Evolutionary conservation across 1,139 yeast genomes (phyloP).

Genomic region (Scheffersomyces insectosa): DNA sequence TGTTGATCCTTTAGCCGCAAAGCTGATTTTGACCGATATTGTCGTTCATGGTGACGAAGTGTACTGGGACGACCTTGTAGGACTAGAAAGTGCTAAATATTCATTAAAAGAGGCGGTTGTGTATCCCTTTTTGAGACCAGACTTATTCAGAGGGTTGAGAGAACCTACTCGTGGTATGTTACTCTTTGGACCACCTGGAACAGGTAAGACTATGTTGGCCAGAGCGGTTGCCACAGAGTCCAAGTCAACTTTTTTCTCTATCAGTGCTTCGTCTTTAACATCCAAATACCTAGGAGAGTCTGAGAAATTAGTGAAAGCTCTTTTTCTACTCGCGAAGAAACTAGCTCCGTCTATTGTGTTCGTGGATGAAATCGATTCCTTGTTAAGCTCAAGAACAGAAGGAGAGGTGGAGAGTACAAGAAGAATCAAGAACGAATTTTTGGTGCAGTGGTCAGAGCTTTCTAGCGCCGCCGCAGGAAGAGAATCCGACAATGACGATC

Average conservation of each 20-base stretch:
- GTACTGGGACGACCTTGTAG: conserved; percentile 96
- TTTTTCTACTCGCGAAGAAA: conserved; percentile 81
- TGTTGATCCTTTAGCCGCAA: conserved; percentile 40
- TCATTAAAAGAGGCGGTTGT: conserved; percentile 95
- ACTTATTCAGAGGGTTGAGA: conserved; percentile 83
- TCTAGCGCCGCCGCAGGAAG: conserved; percentile 91
- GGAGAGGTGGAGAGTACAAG: conserved; percentile 93
- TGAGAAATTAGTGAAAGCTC: conserved; percentile 88
- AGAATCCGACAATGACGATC: conserved; percentile 44
- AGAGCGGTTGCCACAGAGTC: conserved; percentile 98
- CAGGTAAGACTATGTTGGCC: conserved; percentile 97
- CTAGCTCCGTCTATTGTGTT: conserved; percentile 92
- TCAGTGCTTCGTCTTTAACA: conserved; percentile 88
- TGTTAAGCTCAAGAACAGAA: conserved; percentile 78
- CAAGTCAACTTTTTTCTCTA: conserved; percentile 88
- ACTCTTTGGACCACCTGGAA: conserved; percentile 97
- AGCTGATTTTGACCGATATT: conserved; percentile 84
- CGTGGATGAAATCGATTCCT: conserved; percentile 94
- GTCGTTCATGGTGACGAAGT: conserved; percentile 95
- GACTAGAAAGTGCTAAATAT: conserved; percentile 84
- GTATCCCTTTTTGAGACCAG: conserved; percentile 93
- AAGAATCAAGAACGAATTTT: conserved; percentile 88
- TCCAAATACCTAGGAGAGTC: conserved; percentile 93
- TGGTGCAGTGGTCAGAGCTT: conserved; percentile 94
- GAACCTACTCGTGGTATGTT: conserved; percentile 98